These are phyloP conservation scores for Tetraselmis chui DNA, from an alignment of 139 green algal species.

Conservation along the genomic window DNA sequence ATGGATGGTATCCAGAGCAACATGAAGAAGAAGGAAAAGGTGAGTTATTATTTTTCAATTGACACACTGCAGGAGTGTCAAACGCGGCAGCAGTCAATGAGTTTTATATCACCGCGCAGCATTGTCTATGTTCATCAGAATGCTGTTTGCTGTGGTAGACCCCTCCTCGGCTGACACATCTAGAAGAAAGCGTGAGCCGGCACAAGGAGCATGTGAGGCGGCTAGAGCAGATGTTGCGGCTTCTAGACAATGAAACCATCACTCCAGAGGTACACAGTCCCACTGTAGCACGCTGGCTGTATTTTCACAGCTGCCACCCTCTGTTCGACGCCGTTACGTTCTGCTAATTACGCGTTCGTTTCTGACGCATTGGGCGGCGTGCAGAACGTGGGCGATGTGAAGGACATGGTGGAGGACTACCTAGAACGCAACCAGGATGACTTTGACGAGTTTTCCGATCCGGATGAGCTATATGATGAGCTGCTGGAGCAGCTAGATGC, in stretches of 20 bases:
- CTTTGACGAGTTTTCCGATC: constrained; percentile 61
- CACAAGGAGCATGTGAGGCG: constrained; percentile 77
- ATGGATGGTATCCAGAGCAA: constrained; percentile 59
- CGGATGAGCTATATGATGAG: constrained; percentile 73
- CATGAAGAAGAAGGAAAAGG: constrained; percentile 77
- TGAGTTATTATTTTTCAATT: too few relatives aligned
- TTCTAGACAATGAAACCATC: constrained; percentile 62
- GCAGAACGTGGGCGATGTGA: constrained; percentile 42
- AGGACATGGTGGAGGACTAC: constrained; percentile 87
- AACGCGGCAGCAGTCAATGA: too few relatives aligned
- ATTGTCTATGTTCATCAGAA: too few relatives aligned
- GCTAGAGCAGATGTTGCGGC: constrained; percentile 78
- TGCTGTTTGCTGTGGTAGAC: constrained; percentile 40
- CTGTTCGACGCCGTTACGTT: too few relatives aligned
- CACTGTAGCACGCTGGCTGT: too few relatives aligned
- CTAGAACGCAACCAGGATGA: constrained; percentile 67
- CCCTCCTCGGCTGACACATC: constrained; percentile 32
- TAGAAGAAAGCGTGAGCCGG: constrained; percentile 59
- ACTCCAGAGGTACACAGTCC: constrained; percentile 29
- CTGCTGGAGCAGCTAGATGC: constrained; percentile 58
- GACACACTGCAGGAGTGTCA: too few relatives aligned
- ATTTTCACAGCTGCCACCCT: too few relatives aligned
- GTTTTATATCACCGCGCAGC: too few relatives aligned
- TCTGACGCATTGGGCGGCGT: too few relatives aligned
- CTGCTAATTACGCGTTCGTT: too few relatives aligned